These are phyloP conservation scores for Phytophthora nicotianae DNA, from an alignment of 352 stramenopile species.

Conservation along the genomic window DNA sequence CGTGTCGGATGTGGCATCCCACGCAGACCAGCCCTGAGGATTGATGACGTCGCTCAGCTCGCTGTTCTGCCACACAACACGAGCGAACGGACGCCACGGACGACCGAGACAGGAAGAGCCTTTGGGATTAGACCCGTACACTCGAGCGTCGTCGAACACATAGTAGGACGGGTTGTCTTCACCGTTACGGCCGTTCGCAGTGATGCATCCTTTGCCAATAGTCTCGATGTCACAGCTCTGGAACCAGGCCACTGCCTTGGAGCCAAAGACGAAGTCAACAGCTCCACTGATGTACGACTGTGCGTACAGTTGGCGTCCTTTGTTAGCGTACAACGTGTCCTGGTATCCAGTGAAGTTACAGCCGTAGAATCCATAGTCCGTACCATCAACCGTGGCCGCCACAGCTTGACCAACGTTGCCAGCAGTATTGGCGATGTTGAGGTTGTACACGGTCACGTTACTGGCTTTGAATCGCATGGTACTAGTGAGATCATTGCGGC, in stretches of 20 bases:
- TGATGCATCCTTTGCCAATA: constrained; percentile 21
- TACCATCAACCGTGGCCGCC: constrained; percentile 15
- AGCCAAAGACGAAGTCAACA: constrained; percentile 28
- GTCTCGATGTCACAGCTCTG: constrained; percentile 26
- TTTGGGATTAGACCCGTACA: constrained; percentile 11
- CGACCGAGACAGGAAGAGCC: constrained; percentile 18
- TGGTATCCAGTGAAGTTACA: constrained; percentile 27
- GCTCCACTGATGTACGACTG: constrained; percentile 24
- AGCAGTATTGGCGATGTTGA: constrained; percentile 27
- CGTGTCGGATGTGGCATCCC: constrained; percentile 9
- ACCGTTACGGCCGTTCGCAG: constrained; percentile 15
- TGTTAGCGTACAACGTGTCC: constrained; percentile 28
- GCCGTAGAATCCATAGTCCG: constrained; percentile 20
- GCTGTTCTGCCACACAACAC: constrained; percentile 25
- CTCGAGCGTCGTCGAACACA: constrained; percentile 22
- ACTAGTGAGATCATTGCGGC: constrained; percentile 23
- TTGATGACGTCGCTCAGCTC: constrained; percentile 21
- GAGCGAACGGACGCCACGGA: constrained; percentile 22
- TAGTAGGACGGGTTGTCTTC: constrained; percentile 23
- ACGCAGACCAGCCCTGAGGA: constrained; percentile 15
- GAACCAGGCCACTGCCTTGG: constrained; percentile 18
- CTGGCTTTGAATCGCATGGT: constrained; percentile 21
- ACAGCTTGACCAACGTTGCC: constrained; percentile 24
- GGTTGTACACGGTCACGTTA: constrained; percentile 30
- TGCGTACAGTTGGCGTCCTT: constrained; percentile 16